These are phyloP conservation scores for Rosa chinensis DNA, from an alignment of 306 rosid species.

Conservation along the genomic window DNA sequence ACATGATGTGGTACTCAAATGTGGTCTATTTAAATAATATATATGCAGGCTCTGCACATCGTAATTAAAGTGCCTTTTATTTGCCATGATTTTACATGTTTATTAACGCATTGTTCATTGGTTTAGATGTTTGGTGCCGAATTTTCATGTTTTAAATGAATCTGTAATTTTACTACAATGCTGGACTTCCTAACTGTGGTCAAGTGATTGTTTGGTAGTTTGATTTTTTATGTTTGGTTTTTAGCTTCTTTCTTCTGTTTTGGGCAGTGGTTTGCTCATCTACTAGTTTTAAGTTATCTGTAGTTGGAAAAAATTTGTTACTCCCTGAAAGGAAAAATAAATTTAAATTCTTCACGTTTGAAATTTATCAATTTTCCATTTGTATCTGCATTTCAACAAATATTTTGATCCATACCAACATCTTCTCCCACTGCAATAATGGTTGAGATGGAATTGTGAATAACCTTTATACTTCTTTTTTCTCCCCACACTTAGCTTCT, in stretches of 20 bases:
- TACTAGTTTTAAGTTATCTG: neutral
- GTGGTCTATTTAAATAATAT: neutral
- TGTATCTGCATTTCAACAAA: neutral
- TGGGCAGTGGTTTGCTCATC: neutral
- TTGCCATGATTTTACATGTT: neutral
- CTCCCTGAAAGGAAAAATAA: neutral
- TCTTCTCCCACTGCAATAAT: conserved; percentile 12
- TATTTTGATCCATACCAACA: neutral
- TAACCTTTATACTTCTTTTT: conserved; percentile 20
- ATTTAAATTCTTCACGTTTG: neutral
- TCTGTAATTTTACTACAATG: neutral
- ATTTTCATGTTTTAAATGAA: neutral
- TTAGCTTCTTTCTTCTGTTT: neutral
- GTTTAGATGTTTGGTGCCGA: neutral
- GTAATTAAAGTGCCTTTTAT: neutral
- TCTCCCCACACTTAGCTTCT: conserved; percentile 45
- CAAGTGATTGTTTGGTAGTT: neutral
- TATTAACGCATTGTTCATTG: neutral
- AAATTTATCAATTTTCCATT: neutral
- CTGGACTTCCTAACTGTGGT: neutral
- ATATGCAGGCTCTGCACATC: neutral
- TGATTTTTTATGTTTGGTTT: neutral
- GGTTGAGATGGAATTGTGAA: neutral
- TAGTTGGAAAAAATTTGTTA: neutral
- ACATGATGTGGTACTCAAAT: neutral